These are phyloP conservation scores for Wickerhamomyces canadensis DNA, from an alignment of 805 yeast genomes.

Conservation along the genomic window DNA sequence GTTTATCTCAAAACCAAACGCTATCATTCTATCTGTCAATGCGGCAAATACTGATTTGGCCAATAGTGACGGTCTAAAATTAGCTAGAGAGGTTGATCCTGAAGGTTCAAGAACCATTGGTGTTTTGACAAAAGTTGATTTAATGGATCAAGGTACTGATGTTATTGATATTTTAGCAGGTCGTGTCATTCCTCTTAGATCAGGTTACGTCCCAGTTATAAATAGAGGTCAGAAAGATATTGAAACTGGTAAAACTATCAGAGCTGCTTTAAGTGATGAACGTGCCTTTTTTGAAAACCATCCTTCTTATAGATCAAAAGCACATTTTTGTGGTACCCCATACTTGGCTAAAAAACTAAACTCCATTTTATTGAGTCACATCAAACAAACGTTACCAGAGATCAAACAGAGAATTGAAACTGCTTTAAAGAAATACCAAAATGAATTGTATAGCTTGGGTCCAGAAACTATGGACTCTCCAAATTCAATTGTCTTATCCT, in stretches of 20 bases:
- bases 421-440: constrained; percentile 77
- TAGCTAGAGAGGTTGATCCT: constrained; percentile 97
- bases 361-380: constrained; percentile 83
- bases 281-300: constrained; percentile 78
- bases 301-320: constrained; percentile 85
- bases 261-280: constrained; percentile 83
- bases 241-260: constrained; percentile 78
- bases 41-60: constrained; percentile 97
- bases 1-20: constrained; percentile 92
- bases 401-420: constrained; percentile 86
- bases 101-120: constrained; percentile 95
- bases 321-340: constrained; percentile 98
- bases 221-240: constrained; percentile 97
- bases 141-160: constrained; percentile 98
- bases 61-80: constrained; percentile 90
- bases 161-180: constrained; percentile 94
- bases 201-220: constrained; percentile 95
- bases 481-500: constrained; percentile 79
- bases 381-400: constrained; percentile 84
- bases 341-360: constrained; percentile 89
- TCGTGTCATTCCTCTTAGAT: constrained; percentile 88
- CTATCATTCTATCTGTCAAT: constrained; percentile 89
- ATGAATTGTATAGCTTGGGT: constrained; percentile 72
- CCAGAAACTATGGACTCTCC: constrained; percentile 89
- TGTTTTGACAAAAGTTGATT: constrained; percentile 90